Evolutionary conservation across 352 stramenopile genomes (phyloP).

Genomic region (Achlya hypogyna): DNA sequence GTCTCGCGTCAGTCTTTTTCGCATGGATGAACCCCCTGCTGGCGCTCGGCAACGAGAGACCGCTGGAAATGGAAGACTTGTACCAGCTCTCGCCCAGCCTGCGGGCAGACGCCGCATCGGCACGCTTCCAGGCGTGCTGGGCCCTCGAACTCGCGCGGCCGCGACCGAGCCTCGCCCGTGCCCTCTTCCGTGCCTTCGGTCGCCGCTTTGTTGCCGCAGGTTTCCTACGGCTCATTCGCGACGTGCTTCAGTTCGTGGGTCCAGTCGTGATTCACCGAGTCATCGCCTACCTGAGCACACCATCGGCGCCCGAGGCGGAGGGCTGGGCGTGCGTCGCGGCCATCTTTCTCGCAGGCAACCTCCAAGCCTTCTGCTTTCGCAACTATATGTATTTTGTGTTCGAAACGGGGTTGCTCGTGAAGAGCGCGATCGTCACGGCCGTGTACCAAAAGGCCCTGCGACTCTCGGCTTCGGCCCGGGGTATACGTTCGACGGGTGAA

Average conservation of each 20-base stretch:
- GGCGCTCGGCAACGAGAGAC: conserved; percentile 61
- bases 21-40: conserved; percentile 83
- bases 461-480: conserved; percentile 63
- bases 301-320: conserved; percentile 15
- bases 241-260: conserved; percentile 11
- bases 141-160: background rate
- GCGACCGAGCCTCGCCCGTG: conserved; percentile 45
- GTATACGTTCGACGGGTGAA: conserved; percentile 84
- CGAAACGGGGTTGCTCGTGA: conserved; percentile 63
- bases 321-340: conserved; percentile 52
- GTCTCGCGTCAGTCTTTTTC: conserved; percentile 56
- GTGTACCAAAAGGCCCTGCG: conserved; percentile 72
- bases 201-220: conserved; percentile 17
- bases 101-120: conserved; percentile 35
- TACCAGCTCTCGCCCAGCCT: conserved; percentile 71
- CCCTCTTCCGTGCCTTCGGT: conserved; percentile 61
- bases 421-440: conserved; percentile 59
- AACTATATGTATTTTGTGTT: conserved; percentile 85
- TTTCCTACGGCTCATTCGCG: conserved; percentile 7
- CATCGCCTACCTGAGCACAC: conserved; percentile 15
- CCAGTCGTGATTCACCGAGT: conserved; percentile 14
- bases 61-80: conserved; percentile 72
- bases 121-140: conserved; percentile 44
- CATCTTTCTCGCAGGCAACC: conserved; percentile 58
- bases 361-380: conserved; percentile 66